Percentiles rank a stretch among this genome's conserved stretches.
phyloP scores from a whole-genome alignment of 2,329 filamentous ascomycete genomes.

The Microdochium paspali region DNA sequence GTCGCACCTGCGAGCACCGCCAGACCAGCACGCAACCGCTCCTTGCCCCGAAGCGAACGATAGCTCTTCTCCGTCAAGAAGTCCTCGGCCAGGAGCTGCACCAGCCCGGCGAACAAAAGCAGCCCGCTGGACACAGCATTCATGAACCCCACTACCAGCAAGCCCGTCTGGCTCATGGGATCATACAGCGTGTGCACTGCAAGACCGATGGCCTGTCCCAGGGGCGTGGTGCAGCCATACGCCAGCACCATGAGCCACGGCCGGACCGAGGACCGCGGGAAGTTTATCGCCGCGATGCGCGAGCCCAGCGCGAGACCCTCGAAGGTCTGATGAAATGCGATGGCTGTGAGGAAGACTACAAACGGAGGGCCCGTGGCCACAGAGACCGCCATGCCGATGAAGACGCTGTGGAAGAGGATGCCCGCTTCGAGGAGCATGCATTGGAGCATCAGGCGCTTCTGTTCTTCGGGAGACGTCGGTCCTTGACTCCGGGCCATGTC shows the following conservation, averaged over 20 bases:
- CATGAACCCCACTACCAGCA: slow-evolving; percentile 79
- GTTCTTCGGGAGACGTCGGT: slow-evolving; percentile 40
- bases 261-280: slow-evolving; percentile 60
- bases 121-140: slow-evolving; percentile 78
- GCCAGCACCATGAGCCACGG: slow-evolving; percentile 79
- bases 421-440: slow-evolving; percentile 74
- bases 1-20: slow-evolving; percentile 54
- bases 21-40: slow-evolving; percentile 51
- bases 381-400: slow-evolving; percentile 80
- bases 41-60: slow-evolving; percentile 51
- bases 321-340: slow-evolving; percentile 80
- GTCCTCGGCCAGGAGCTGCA: slow-evolving; percentile 78
- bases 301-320: slow-evolving; percentile 80
- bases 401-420: slow-evolving; percentile 77
- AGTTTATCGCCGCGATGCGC: slow-evolving; percentile 75
- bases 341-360: slow-evolving; percentile 69
- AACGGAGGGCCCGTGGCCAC: slow-evolving; percentile 74
- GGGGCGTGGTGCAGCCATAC: slow-evolving; percentile 68
- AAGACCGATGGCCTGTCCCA: slow-evolving; percentile 77
- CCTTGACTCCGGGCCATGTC: slow-evolving; percentile 16
- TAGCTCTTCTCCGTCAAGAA: slow-evolving; percentile 72
- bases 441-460: slow-evolving; percentile 61
- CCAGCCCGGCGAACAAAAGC: slow-evolving; percentile 71
- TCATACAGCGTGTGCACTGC: slow-evolving; percentile 72
- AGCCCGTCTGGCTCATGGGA: slow-evolving; percentile 63